These are phyloP conservation scores for Nidula niveotomentosa DNA, from an alignment of 1,284 basidiomycete species.

Conservation along the genomic window DNA sequence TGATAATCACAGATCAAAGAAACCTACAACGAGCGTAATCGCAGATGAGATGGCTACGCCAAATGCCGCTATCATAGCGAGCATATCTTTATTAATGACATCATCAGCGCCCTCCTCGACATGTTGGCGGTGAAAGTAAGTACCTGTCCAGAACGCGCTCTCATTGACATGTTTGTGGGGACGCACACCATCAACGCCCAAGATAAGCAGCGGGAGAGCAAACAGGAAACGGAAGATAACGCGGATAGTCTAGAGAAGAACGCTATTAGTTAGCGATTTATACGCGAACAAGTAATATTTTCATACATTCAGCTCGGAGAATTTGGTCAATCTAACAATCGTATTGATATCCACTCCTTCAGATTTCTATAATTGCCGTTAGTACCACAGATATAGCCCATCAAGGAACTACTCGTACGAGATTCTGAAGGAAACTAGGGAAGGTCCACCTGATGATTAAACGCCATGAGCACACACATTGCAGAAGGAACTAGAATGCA, in stretches of 20 bases:
- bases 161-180: conserved; percentile 65
- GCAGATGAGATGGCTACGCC: conserved; percentile 67
- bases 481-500: not conserved
- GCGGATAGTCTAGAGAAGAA: conserved; percentile 54
- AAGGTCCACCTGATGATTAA: conserved; percentile 50
- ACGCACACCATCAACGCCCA: conserved; percentile 66
- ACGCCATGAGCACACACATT: conserved; percentile 3
- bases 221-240: conserved; percentile 72
- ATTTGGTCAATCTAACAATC: conserved; percentile 70
- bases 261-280: not conserved
- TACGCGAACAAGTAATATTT: conserved; percentile 19
- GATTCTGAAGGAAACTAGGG: conserved; percentile 56
- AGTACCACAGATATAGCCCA: conserved; percentile 1
- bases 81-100: conserved; percentile 41
- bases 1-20: not conserved
- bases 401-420: conserved; percentile 40
- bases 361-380: conserved; percentile 32
- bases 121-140: conserved; percentile 6
- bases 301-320: conserved; percentile 72
- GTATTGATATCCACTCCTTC: conserved; percentile 63
- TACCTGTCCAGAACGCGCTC: conserved; percentile 51
- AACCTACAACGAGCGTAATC: conserved; percentile 69
- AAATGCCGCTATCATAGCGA: conserved; percentile 56
- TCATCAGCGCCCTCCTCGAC: not conserved
- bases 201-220: conserved; percentile 56